Percentiles rank a stretch among this genome's conserved stretches.
phyloP scores from a whole-genome alignment of 192 early-diverging fungal species.

The Coemansia sp. region DNA sequence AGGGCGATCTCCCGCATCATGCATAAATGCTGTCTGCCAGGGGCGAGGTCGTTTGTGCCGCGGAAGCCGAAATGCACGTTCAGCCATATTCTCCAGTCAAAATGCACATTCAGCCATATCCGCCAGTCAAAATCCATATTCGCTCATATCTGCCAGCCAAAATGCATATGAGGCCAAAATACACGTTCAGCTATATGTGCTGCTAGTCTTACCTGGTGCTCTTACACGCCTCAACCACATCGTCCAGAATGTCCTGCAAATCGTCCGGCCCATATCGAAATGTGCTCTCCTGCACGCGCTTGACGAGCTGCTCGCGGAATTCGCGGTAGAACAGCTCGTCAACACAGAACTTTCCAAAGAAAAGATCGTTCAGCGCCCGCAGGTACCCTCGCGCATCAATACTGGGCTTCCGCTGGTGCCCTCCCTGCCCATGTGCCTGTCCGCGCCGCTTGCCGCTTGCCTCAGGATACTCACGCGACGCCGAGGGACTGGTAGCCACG shows the following conservation, averaged over 20 bases:
- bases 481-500: background rate
- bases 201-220: conserved; percentile 42
- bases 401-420: conserved; percentile 37
- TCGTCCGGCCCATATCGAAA: conserved; percentile 40
- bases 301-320: conserved; percentile 51
- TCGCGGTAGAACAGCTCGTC: conserved; percentile 55
- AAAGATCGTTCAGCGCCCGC: conserved; percentile 51
- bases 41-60: too few species aligned
- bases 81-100: too few species aligned
- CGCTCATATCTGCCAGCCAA: too few species aligned
- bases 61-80: too few species aligned
- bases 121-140: too few species aligned
- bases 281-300: conserved; percentile 51
- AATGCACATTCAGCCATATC: too few species aligned
- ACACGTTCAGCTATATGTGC: too few species aligned
- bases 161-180: too few species aligned
- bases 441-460: conserved; percentile 11
- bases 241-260: conserved; percentile 45
- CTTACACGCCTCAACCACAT: conserved; percentile 47
- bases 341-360: conserved; percentile 54
- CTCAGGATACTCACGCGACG: conserved; percentile 9
- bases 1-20: too few species aligned
- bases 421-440: conserved; percentile 5
- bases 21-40: too few species aligned
- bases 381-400: conserved; percentile 44